Conservation (phyloP, 306 rosid species). For the peach (Prunus persica) region DNA sequence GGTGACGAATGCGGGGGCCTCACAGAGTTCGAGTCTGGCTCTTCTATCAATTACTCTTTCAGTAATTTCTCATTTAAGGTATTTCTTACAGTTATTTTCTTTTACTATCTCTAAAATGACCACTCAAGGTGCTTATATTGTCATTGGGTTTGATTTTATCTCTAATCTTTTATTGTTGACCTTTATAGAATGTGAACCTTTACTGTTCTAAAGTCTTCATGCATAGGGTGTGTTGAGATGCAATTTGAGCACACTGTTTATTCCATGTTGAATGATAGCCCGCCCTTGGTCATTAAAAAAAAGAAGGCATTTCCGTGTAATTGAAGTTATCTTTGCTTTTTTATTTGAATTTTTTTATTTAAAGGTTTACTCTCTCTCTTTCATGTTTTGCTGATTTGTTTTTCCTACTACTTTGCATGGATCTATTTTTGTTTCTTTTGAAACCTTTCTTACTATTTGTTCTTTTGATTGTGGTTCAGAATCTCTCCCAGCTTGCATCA, state of each 20-base stretch:
- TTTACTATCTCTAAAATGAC: conserved; percentile 7
- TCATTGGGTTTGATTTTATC: neutral
- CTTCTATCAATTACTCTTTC: conserved; percentile 83
- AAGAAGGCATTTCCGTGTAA: neutral
- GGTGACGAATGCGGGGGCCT: conserved; percentile 93
- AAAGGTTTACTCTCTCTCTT: neutral
- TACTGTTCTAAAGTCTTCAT: neutral
- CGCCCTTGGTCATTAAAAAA: no score
- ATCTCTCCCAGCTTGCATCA: conserved; percentile 99
- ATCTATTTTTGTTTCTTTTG: neutral
- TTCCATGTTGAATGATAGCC: neutral
- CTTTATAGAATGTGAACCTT: neutral
- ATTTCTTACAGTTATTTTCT: conserved; percentile 9
- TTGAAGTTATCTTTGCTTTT: neutral
- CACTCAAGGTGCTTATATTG: neutral
- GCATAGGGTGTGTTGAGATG: neutral
- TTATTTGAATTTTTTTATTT: neutral
- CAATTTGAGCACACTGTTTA: neutral
- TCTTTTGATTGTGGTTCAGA: conserved; percentile 58
- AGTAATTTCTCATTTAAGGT: conserved; percentile 99
- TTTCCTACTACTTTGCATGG: neutral
- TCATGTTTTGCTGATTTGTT: conserved; percentile 10
- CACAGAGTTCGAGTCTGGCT: conserved; percentile 82
- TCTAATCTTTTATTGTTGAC: neutral
- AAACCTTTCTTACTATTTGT: neutral